Percentiles rank a stretch among this genome's conserved stretches.
Conservation (phyloP, 148 eudicot species). For the Chenopodium suecicum region DNA sequence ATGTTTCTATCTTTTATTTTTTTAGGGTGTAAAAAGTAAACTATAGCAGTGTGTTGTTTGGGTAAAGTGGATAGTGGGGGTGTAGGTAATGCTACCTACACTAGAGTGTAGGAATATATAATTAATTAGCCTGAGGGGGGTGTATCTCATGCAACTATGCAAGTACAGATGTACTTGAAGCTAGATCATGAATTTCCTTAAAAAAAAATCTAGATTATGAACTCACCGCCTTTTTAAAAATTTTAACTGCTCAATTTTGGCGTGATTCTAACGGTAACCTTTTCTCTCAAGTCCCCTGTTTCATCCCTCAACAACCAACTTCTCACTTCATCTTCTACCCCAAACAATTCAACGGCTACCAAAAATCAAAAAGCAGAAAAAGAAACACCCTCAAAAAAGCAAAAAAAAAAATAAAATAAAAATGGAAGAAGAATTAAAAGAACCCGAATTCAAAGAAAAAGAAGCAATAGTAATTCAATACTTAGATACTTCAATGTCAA, state of each 20-base stretch:
- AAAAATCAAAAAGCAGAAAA: neutral
- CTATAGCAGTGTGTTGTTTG: no score
- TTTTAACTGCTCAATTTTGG: neutral
- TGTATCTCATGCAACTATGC: neutral
- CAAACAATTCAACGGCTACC: constrained; percentile 29
- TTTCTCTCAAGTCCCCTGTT: constrained; percentile 6
- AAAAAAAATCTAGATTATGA: neutral
- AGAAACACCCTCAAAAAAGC: no score
- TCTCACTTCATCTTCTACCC: neutral
- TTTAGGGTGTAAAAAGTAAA: no score
- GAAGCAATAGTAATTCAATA: constrained; percentile 52
- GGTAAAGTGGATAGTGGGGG: no score
- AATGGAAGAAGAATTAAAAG: constrained; percentile 28
- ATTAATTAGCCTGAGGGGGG: neutral
- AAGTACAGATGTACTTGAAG: neutral
- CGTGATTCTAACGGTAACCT: constrained; percentile 36
- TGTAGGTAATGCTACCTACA: no score
- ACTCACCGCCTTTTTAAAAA: neutral
- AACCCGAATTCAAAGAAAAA: constrained; percentile 18
- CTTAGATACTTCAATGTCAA: constrained; percentile 44
- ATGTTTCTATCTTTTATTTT: no score
- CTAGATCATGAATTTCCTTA: neutral
- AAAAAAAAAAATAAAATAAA: neutral
- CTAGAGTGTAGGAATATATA: no score
- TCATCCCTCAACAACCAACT: neutral